phyloP scores from a whole-genome alignment of 768 basidiomycete genomes.

The Naganishia vaughanmartiniae region DNA sequence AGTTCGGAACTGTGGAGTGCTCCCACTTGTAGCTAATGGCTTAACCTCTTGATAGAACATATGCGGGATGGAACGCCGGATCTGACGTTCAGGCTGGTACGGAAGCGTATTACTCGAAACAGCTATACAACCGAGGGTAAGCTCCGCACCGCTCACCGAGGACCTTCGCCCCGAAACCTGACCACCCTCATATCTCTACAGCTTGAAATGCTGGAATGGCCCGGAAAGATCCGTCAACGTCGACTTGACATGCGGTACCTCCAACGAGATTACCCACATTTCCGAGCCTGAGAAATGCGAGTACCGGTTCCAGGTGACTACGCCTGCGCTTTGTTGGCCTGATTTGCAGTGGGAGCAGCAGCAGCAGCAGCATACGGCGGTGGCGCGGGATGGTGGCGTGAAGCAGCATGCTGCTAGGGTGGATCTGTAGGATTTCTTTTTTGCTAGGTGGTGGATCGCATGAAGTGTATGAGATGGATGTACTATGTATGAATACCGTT shows the following conservation, averaged over 20 bases:
- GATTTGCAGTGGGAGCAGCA: constrained; percentile 4
- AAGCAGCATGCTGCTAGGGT: background rate
- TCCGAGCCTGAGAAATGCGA: constrained; percentile 95
- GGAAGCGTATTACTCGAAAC: constrained; percentile 71
- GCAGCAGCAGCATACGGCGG: constrained; percentile 3
- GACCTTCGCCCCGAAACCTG: background rate
- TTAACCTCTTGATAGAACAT: constrained; percentile 51
- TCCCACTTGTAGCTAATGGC: constrained; percentile 16
- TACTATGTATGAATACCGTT: no score
- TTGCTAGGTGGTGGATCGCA: background rate
- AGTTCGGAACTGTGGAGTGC: background rate
- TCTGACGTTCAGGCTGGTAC: constrained; percentile 58
- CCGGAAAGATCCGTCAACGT: constrained; percentile 81
- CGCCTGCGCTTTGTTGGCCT: constrained; percentile 71
- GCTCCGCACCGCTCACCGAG: background rate
- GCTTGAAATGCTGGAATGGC: constrained; percentile 94
- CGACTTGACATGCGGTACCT: constrained; percentile 75
- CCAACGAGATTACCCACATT: constrained; percentile 74
- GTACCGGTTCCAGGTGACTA: constrained; percentile 80
- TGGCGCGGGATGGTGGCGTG: background rate
- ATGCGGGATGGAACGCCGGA: constrained; percentile 73
- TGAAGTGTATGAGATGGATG: background rate
- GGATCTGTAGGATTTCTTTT: background rate
- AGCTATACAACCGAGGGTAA: constrained; percentile 64
- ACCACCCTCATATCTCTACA: constrained; percentile 52